Base-by-base conservation (phyloP, 2,329 filamentous ascomycete species). In the Trichoderma koningiopsis region DNA sequence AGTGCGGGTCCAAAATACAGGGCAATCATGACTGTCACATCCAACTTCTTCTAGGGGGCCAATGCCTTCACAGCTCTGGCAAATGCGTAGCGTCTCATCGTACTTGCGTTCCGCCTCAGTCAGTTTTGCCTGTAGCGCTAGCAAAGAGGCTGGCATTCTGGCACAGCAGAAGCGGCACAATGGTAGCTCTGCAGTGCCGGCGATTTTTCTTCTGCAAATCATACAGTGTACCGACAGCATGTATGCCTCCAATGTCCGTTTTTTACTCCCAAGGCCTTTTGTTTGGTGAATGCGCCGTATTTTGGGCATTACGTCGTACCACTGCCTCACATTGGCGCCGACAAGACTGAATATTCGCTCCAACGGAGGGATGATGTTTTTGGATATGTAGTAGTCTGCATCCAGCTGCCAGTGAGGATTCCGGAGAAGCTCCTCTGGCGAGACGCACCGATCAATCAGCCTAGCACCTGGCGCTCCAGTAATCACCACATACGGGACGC, bases 291-390 rank as follows among this genome's bases (percentile, higher is more conserved):
- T 88, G 10, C 91, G 89, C 76, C 94, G 92, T 24, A 96, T 85
- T 78, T 96, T 97, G 57, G 95, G 95, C 93, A 98, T 96, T 80
- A 97, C 94, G 72, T 97, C 93, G 76, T 94, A 98, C 96, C 96
- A 99, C 70, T 88, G 87, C 22, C 92, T 84, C 0, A 98, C 92
- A 77, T 96, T 97, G 37, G 94, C 96, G 7, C 96, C 96, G 2
- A 98, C 92, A 3, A 99, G 89, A 76, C 96, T 97, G 83, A 99
- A 97, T 72, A 99, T 97, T 33, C 96, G 90, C 79, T 98, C 95
- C 0, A 99, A 86, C 0, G 96, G 96, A 6, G 96, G 96, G 61
- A 99, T 96, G 10, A 99, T 78, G 77, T 97, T 98, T 82, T 97
- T 98, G 22, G 87, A 89, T 75, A 99, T 98, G 82, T 99, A 99